Conservation (phyloP, 2,329 filamentous ascomycete genomes). For the Neopestalotiopsis sp. region DNA sequence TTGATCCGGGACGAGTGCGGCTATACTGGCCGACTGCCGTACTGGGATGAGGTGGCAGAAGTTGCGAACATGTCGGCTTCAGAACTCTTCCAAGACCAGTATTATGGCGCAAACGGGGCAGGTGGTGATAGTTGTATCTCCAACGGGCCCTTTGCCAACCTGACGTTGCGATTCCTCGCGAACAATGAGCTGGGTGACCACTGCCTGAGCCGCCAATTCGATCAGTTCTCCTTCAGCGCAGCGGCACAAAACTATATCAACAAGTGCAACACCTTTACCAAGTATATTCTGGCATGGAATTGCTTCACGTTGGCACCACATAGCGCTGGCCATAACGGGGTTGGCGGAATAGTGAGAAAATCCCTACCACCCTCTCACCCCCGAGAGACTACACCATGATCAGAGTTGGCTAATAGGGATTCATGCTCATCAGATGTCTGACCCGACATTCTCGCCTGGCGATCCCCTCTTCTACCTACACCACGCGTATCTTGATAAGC, state of each 20-base stretch:
- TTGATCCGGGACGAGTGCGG: slow-evolving; percentile 39
- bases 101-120: slow-evolving; percentile 39
- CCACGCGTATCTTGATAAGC: slow-evolving; percentile 31
- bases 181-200: slow-evolving; percentile 21
- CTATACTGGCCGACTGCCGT: slow-evolving; percentile 33
- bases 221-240: not conserved
- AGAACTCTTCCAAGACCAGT: slow-evolving; percentile 35
- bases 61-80: slow-evolving; percentile 34
- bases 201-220: slow-evolving; percentile 28
- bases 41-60: slow-evolving; percentile 43
- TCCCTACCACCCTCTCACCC: not conserved
- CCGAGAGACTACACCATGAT: too few species aligned
- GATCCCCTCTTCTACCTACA: slow-evolving; percentile 35
- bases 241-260: not conserved
- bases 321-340: slow-evolving; percentile 3
- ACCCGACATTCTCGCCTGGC: slow-evolving; percentile 18
- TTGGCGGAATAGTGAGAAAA: slow-evolving; percentile 1
- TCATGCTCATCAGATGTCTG: not conserved
- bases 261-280: slow-evolving; percentile 3
- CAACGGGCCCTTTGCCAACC: slow-evolving; percentile 41
- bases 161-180: slow-evolving; percentile 31
- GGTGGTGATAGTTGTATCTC: slow-evolving; percentile 35
- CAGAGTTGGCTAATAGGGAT: not conserved
- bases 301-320: slow-evolving; percentile 8
- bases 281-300: not conserved